Evolutionary conservation across 306 rosid genomes (phyloP), one percentile per base, ranked within the genome.

Genomic region (Castanospermum australe): DNA sequence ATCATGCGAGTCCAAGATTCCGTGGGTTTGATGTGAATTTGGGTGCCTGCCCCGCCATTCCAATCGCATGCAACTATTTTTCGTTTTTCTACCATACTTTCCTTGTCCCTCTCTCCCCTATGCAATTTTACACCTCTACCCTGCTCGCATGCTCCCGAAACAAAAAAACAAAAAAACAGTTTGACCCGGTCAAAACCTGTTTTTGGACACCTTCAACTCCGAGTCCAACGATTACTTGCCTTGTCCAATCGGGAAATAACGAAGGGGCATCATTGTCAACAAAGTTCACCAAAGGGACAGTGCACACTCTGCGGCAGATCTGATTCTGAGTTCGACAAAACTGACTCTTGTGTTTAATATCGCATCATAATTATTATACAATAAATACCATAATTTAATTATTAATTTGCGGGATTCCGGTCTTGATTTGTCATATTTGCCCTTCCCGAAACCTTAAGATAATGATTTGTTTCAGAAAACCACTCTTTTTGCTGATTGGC

Each of bases 371-470:
- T 47, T 39, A 61, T 24, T 47, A 13, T 9, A 22, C 56, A n/a
- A n/a, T n/a, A n/a, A n/a, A 44, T 70, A 4, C 76, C 8, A 9
- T 9, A 38, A 56, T 30, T 56, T 33, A 41, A 67, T 51, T 52
- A 52, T 75, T 66, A 78, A 76, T 75, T 75, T 66, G 57, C 81
- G 68, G 85, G 89, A 80, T 80, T 86, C 86, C 62, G 56, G 57
- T 83, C 44, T 55, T 56, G 32, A 36, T 55, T 41, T 71, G 64
- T 56, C 59, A 86, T 84, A 45, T 71, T 38, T 78, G 68, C 76
- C 79, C n/a, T 89, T 89, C 86, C 88, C 93, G 18, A 85, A 83
- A 72, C 69, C 62, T 81, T 85, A 71, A 85, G 54, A 78, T 81
- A 81, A 80, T 82, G 38, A 45, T 69, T 51, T 82, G 76, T 47